Percentiles rank a stretch among this genome's conserved stretches.
phyloP scores from a whole-genome alignment of 768 basidiomycete species.

The Trametes gibbosa region DNA sequence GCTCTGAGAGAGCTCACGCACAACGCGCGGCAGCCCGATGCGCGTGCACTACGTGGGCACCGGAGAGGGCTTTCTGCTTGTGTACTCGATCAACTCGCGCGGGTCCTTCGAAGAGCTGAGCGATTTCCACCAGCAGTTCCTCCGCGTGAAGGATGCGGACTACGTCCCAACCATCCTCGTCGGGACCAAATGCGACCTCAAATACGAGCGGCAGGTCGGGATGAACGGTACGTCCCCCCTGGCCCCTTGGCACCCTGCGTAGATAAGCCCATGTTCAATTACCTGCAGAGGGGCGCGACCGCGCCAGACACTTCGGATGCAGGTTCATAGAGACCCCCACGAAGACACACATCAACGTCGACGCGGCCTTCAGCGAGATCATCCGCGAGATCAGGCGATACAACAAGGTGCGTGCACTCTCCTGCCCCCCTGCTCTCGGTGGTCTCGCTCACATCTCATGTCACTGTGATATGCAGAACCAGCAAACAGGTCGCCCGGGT shows the following conservation, averaged over 20 bases:
- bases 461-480: too few relatives aligned
- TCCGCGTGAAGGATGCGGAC: conserved; percentile 95
- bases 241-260: neutral
- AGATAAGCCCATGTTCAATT: neutral
- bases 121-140: conserved; percentile 93
- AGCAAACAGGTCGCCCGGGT: neutral
- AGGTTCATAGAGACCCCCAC: conserved; percentile 96
- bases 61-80: conserved; percentile 95
- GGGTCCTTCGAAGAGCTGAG: conserved; percentile 97
- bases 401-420: conserved; percentile 64
- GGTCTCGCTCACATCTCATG: too few relatives aligned
- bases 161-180: conserved; percentile 94
- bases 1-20: neutral
- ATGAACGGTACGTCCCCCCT: conserved; percentile 66
- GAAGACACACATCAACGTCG: conserved; percentile 94
- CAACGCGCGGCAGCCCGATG: conserved; percentile 95
- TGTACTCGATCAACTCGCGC: conserved; percentile 97
- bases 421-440: too few relatives aligned
- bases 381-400: conserved; percentile 92
- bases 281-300: conserved; percentile 86
- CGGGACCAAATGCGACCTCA: conserved; percentile 95
- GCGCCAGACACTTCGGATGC: conserved; percentile 92
- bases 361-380: conserved; percentile 91
- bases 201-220: conserved; percentile 94
- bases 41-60: conserved; percentile 99